Conservation (phyloP, 2,329 filamentous ascomycete genomes). For the Cadophora sp. region DNA sequence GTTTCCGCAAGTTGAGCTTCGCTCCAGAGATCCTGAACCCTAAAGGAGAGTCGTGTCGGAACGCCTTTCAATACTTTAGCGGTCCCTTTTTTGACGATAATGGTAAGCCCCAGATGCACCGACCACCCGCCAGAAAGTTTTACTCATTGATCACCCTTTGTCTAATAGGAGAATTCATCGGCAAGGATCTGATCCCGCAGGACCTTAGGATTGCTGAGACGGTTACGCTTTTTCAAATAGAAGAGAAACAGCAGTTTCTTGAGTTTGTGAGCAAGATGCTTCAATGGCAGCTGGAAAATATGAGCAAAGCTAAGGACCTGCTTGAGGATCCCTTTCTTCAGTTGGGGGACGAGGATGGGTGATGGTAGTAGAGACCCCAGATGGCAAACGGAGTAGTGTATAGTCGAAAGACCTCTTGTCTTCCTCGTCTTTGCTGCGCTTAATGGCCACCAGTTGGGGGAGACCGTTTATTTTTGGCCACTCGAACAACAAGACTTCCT, state of each 20-base stretch:
- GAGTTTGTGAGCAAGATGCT: constrained; percentile 44
- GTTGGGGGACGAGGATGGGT: constrained; percentile 1
- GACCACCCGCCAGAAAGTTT: neutral
- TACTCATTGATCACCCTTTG: constrained; percentile 17
- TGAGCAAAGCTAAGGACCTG: constrained; percentile 43
- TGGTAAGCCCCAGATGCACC: constrained; percentile 16
- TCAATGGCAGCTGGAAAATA: constrained; percentile 43
- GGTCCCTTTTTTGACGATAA: constrained; percentile 8
- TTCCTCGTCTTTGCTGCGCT: neutral
- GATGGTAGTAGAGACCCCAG: neutral
- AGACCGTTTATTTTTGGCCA: neutral
- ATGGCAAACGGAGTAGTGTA: neutral
- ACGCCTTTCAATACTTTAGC: constrained; percentile 7
- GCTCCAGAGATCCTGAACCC: constrained; percentile 7
- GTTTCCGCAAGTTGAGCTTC: constrained; percentile 9
- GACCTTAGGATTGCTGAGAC: constrained; percentile 40
- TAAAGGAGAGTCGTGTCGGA: neutral
- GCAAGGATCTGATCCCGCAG: constrained; percentile 44
- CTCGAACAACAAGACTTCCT: no score
- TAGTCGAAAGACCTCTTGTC: neutral
- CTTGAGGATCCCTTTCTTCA: constrained; percentile 36
- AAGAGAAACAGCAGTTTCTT: constrained; percentile 44
- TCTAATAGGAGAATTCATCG: constrained; percentile 44
- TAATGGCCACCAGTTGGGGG: neutral
- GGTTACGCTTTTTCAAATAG: constrained; percentile 37